A percentile compares a stretch with the other conserved stretches of the same genome.
phyloP scores from a whole-genome alignment of 1,139 yeast species.

The Kodamaea sp. region DNA sequence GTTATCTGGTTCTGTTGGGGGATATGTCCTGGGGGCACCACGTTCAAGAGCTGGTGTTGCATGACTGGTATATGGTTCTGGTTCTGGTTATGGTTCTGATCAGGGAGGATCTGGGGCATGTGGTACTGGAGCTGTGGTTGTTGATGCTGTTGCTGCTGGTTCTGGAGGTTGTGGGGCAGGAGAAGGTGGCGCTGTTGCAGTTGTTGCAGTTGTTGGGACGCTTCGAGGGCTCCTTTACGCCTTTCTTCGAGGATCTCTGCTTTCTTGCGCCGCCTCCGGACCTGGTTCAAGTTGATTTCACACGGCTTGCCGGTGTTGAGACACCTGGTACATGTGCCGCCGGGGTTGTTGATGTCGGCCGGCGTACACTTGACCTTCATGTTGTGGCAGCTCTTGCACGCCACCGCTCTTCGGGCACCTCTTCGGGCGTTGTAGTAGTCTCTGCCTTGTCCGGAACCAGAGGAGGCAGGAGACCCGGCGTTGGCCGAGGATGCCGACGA shows the following conservation, averaged over 20 bases:
- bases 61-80: too few species aligned
- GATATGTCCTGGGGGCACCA: too few species aligned
- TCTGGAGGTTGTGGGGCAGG: neutral
- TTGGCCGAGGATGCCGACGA: neutral
- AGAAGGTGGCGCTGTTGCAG: neutral
- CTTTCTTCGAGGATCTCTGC: slow-evolving; percentile 27
- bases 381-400: slow-evolving; percentile 80
- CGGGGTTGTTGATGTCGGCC: slow-evolving; percentile 55
- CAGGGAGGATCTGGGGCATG: neutral
- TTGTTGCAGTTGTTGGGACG: slow-evolving; percentile 4
- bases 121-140: slow-evolving; percentile 6
- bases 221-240: slow-evolving; percentile 8
- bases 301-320: slow-evolving; percentile 62
- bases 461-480: neutral
- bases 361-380: slow-evolving; percentile 84
- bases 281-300: slow-evolving; percentile 64
- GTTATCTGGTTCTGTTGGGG: too few species aligned
- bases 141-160: slow-evolving; percentile 3
- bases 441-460: neutral
- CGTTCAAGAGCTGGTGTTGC: too few species aligned
- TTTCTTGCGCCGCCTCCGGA: slow-evolving; percentile 53
- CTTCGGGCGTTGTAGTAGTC: too few species aligned
- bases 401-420: slow-evolving; percentile 42
- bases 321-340: slow-evolving; percentile 76
- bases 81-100: neutral